Evolutionary conservation across 75 land plant genomes (phyloP).

Genomic region (Ceratopteris richardii): DNA sequence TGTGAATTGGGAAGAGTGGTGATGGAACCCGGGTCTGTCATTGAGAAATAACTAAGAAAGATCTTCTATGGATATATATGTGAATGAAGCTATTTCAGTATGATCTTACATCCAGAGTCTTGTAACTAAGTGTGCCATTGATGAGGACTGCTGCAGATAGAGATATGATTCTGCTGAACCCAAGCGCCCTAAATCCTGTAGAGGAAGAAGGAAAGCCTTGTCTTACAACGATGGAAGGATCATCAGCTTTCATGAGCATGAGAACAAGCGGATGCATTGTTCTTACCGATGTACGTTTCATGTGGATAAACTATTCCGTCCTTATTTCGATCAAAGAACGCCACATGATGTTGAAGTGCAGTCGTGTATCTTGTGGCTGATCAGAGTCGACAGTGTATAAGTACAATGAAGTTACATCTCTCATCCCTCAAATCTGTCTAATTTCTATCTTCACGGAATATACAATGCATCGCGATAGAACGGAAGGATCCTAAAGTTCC

Average conservation of each 20-base stretch:
- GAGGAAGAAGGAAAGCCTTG: background rate
- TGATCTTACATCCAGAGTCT: slow-evolving; percentile 58
- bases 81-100: background rate
- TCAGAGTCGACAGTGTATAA: no score
- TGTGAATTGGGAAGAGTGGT: slow-evolving; percentile 40
- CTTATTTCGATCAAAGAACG: slow-evolving; percentile 47
- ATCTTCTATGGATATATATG: background rate
- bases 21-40: slow-evolving; percentile 8
- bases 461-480: no score
- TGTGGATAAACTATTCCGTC: slow-evolving; percentile 45
- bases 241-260: slow-evolving; percentile 2
- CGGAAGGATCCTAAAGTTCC: no score
- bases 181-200: slow-evolving; percentile 53
- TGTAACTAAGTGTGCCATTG: slow-evolving; percentile 42
- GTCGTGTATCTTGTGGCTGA: no score
- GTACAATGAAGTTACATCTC: no score
- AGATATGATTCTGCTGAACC: slow-evolving; percentile 40
- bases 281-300: slow-evolving; percentile 40
- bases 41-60: background rate
- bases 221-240: background rate
- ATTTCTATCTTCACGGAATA: no score
- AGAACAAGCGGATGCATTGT: background rate
- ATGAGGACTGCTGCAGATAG: slow-evolving; percentile 34
- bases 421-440: no score
- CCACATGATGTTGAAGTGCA: slow-evolving; percentile 43